A percentile compares a stretch with the other conserved stretches of the same genome.
These are phyloP conservation scores for Exophiala sideris DNA, from an alignment of 2,329 filamentous ascomycete species.

Conservation along the genomic window DNA sequence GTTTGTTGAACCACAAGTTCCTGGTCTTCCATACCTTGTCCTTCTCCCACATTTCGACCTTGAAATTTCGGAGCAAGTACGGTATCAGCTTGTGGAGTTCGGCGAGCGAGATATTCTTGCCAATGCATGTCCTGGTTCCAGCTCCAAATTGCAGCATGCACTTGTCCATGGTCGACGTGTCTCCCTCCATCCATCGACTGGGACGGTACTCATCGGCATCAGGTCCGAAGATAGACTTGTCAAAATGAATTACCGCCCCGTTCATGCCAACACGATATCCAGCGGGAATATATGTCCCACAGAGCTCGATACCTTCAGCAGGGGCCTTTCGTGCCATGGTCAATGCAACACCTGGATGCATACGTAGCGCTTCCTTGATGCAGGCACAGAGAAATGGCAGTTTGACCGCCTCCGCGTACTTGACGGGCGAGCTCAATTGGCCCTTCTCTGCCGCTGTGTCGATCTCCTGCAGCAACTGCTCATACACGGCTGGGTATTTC, in stretches of 20 bases:
- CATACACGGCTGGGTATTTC: slow-evolving; percentile 36
- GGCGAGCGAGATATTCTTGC: slow-evolving; percentile 21
- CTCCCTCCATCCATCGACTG: slow-evolving; percentile 26
- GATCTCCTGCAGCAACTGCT: slow-evolving; percentile 13
- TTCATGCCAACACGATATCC: slow-evolving; percentile 24
- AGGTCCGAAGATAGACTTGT: slow-evolving; percentile 25
- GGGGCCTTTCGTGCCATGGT: slow-evolving; percentile 28
- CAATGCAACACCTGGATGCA: slow-evolving; percentile 27
- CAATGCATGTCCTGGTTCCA: slow-evolving; percentile 23
- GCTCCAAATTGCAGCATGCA: slow-evolving; percentile 23
- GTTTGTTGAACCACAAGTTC: slow-evolving; percentile 20
- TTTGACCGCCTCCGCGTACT: slow-evolving; percentile 20
- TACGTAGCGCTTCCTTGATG: slow-evolving; percentile 24
- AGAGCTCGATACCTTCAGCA: slow-evolving; percentile 13
- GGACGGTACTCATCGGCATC: slow-evolving; percentile 28
- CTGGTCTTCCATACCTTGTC: slow-evolving; percentile 12
- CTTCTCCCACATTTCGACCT: slow-evolving; percentile 11
- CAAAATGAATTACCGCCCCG: slow-evolving; percentile 24
- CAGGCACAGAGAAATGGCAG: slow-evolving; percentile 21
- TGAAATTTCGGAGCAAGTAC: slow-evolving; percentile 12
- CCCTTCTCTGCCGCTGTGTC: slow-evolving; percentile 11
- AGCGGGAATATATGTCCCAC: slow-evolving; percentile 17
- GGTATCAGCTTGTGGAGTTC: slow-evolving; percentile 22
- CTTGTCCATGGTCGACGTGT: slow-evolving; percentile 21
- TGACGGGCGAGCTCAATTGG: slow-evolving; percentile 13